Percentiles rank a stretch among this genome's conserved stretches.
phyloP scores from a whole-genome alignment of 2,329 filamentous ascomycete genomes.

The Calonectria pauciramosa region DNA sequence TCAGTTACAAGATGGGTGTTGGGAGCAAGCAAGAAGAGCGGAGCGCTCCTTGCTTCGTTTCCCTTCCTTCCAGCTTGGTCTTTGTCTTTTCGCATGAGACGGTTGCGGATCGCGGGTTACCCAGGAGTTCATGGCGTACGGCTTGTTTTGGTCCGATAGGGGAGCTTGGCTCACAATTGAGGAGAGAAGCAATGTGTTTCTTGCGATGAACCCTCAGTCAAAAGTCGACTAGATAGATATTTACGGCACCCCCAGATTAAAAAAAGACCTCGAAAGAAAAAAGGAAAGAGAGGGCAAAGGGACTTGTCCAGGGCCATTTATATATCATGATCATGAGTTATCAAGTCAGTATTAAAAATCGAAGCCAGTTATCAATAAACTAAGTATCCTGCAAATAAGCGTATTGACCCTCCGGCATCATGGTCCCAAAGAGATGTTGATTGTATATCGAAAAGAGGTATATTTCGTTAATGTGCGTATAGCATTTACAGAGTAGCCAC shows the following conservation, averaged over 20 bases:
- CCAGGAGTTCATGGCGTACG: slow-evolving; percentile 50
- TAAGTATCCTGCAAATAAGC: neutral
- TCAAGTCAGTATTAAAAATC: slow-evolving; percentile 30
- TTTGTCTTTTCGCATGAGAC: slow-evolving; percentile 40
- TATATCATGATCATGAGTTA: slow-evolving; percentile 45
- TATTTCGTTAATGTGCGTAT: slow-evolving; percentile 43
- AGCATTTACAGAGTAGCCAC: slow-evolving; percentile 37
- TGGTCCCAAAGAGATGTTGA: neutral
- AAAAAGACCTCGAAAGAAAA: slow-evolving; percentile 3
- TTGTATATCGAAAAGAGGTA: slow-evolving; percentile 47
- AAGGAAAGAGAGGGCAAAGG: neutral
- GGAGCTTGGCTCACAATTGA: slow-evolving; percentile 14
- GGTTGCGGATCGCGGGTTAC: slow-evolving; percentile 42
- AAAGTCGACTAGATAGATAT: slow-evolving; percentile 42
- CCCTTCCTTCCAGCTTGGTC: slow-evolving; percentile 35
- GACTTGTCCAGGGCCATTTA: slow-evolving; percentile 30
- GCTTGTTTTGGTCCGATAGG: slow-evolving; percentile 32
- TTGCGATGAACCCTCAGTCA: slow-evolving; percentile 32
- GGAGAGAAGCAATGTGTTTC: slow-evolving; percentile 27
- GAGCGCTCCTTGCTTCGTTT: slow-evolving; percentile 33
- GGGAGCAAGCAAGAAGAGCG: slow-evolving; percentile 38
- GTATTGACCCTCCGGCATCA: no score
- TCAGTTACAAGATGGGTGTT: neutral
- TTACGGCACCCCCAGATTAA: slow-evolving; percentile 26
- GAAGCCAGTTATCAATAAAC: slow-evolving; percentile 17